Evolutionary conservation across 768 basidiomycete species (phyloP), one percentile per base, ranked within the genome.

Genomic region (Guyanaporus albipodus): DNA sequence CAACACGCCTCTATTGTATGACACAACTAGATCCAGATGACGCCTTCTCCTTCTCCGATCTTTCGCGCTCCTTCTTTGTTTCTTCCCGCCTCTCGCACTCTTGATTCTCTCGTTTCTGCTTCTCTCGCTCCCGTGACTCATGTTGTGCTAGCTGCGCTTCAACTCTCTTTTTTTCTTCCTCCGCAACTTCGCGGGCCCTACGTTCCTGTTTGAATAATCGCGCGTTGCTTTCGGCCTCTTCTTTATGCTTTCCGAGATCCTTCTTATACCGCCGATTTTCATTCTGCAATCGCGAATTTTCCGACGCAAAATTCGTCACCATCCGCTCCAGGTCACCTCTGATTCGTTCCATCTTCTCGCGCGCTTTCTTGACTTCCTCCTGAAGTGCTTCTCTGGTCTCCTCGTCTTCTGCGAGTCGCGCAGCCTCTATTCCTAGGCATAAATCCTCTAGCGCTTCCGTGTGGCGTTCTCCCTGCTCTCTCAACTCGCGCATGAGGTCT

Each of bases 401-500:
- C 42, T 73, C 72, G 46, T 77, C 75, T 26, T 75, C 69, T 24
- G 50, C 53, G 10, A 67, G 56, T 45, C 70, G 68, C 3, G 76
- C 73, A 12, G 69, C 71, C 48, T 72, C 67, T 62, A 77, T 75
- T 36, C 78, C 76, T 11, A 61, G 48, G 50, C 72, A 67, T 12
- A 83, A 61, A 0, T 62, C 60, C 14, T 63, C 62, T 42, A 80
- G 58, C 50, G 82, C 80, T 38, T 71, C 61, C 26, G 70, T 58
- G 49, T 77, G 73, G 17, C 69, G 66, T 45, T 69, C 58, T 6
- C 67, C 67, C 55, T 76, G 73, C 44, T 71, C 72, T 44, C 67
- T 65, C 6, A 79, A 56, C 31, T 79, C 78, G n/a, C 70, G 67
- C 48, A 70, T 70, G 14, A 83, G 62, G 46, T 78, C 78, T 18